Conservation (phyloP, 176 grass and related monocot species). For the Echinochloa phyllopogon region DNA sequence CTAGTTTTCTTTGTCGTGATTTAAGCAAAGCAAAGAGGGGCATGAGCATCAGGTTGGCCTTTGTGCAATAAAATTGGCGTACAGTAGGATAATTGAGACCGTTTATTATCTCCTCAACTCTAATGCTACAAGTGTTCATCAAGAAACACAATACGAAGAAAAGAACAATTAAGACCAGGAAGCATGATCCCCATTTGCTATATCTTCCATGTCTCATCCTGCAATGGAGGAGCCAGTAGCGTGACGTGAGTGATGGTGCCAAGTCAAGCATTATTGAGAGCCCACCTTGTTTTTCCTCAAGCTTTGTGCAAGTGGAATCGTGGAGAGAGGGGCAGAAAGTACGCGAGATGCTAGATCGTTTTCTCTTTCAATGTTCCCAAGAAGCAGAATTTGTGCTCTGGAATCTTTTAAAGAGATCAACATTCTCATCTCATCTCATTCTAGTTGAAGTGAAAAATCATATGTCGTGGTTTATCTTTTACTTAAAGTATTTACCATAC, state of each 20-base stretch:
- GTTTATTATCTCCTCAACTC: background rate
- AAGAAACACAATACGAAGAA: constrained; percentile 32
- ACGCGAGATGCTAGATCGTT: constrained; percentile 39
- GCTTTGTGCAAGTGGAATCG: constrained; percentile 50
- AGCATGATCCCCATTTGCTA: constrained; percentile 38
- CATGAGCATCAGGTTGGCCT: constrained; percentile 43
- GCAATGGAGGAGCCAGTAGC: constrained; percentile 35
- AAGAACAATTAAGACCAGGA: constrained; percentile 35
- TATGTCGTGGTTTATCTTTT: constrained; percentile 13
- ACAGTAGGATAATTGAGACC: background rate
- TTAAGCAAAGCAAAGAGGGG: constrained; percentile 31
- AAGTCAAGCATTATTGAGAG: constrained; percentile 50
- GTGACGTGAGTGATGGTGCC: constrained; percentile 30
- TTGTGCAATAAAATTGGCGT: constrained; percentile 37
- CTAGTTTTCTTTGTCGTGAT: constrained; percentile 16
- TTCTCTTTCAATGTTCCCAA: constrained; percentile 42
- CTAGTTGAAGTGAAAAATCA: background rate
- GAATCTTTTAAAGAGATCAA: constrained; percentile 37
- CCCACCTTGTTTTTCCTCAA: constrained; percentile 41
- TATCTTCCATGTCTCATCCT: constrained; percentile 31
- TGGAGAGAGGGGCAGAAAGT: constrained; percentile 50
- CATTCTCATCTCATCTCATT: constrained; percentile 5
- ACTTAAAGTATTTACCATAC: constrained; percentile 28
- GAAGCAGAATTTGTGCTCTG: constrained; percentile 1
- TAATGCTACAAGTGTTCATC: constrained; percentile 14